Base-by-base conservation (phyloP, 169 alveolate genomes). In the Eimeria sp. region DNA sequence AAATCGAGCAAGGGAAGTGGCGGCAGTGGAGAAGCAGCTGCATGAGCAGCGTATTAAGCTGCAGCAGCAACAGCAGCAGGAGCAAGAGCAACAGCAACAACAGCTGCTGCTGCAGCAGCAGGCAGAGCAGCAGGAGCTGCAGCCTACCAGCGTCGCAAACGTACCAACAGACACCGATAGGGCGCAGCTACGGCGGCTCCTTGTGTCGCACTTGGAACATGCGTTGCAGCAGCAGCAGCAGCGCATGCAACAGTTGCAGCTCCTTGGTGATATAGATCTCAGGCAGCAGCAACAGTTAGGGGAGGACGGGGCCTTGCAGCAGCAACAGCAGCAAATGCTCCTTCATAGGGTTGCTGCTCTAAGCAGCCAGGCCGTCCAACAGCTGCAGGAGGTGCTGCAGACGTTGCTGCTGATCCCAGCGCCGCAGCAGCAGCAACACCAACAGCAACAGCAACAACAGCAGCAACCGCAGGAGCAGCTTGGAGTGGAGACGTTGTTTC, bases 201-300 rank as follows among this genome's bases (percentile, higher is more conserved):
- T 82, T 14, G 90, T 82, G 45, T 51, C 90, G 2, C 72, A 82
- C 11, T 40, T 82, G 72, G 90, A 82, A 73, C 73, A 82, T n/a
- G 90, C 90, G 49, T 73, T 82, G 73, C 80, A 82, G 84, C 84
- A 70, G 96, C 88, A 83, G 73, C 96, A 93, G 78, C 87, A 61
- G 45, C 93, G 89, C 30, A 16, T 84, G 89, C 91, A 84, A 57
- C 94, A 83, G 96, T 30, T 63, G 91, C 94, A 80, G 84, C 73
- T 83, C 16, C 75, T 57, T 13, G 91, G 91, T 4, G 76, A 57
- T n/a, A 27, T 83, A 22, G 75, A 83, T 27, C 67, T 25, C 9
- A 57, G 58, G 2, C 75, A 83, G 75, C 58, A 57, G 76, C 51
- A 11, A 83, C 11, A 16, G 5, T 30, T 13, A 40, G 91, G 72